These are phyloP conservation scores for Aspergillus flavus DNA, from an alignment of 2,329 filamentous ascomycete genomes.

Conservation along the genomic window DNA sequence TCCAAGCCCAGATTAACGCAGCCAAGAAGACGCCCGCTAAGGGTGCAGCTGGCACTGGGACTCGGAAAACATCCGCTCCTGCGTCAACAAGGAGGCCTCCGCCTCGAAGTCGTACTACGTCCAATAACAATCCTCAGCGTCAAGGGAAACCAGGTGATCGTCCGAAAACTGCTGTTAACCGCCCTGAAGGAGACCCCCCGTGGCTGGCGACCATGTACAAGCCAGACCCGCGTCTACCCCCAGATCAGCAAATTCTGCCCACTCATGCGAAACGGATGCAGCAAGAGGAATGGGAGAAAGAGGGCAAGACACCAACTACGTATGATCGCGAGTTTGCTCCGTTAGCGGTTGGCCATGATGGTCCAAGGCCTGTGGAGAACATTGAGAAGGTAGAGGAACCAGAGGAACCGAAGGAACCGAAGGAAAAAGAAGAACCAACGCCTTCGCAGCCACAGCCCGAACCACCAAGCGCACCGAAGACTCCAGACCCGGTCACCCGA, in stretches of 20 bases:
- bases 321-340: conserved; percentile 89
- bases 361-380: conserved; percentile 26
- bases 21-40: conserved; percentile 36
- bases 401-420: conserved; percentile 7
- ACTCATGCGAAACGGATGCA: conserved; percentile 89
- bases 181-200: conserved; percentile 90
- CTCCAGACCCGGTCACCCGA: conserved; percentile 32
- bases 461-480: conserved; percentile 27
- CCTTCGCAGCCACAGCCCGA: conserved; percentile 11
- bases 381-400: conserved; percentile 18
- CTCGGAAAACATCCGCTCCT: conserved; percentile 43
- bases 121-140: conserved; percentile 47
- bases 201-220: conserved; percentile 96
- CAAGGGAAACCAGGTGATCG: conserved; percentile 64
- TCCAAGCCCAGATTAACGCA: conserved; percentile 30
- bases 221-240: conserved; percentile 88
- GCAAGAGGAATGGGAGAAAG: conserved; percentile 93
- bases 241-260: conserved; percentile 91
- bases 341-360: conserved; percentile 57
- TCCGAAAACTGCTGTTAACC: conserved; percentile 60
- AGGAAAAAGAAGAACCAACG: conserved; percentile 7
- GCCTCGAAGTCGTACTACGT: conserved; percentile 37
- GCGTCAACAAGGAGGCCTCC: conserved; percentile 45
- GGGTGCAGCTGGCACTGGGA: conserved; percentile 26
- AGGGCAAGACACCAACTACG: conserved; percentile 80